A percentile compares a stretch with the other conserved stretches of the same genome.
Conservation (phyloP, 148 eudicot species). For the Amaranthus hypochondriacus region DNA sequence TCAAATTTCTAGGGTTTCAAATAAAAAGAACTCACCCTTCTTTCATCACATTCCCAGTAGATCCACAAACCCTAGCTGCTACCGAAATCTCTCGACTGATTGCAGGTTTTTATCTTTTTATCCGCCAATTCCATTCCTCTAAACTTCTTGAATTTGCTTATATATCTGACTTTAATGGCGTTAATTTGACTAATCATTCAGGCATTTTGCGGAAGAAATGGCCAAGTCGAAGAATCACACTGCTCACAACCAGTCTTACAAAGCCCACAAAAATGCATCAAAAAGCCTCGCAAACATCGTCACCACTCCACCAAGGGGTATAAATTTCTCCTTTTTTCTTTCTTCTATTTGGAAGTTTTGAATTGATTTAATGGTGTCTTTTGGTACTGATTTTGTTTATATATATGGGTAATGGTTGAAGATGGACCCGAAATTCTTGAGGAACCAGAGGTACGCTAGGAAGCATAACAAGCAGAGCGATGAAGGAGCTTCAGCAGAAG, state of each 20-base stretch:
- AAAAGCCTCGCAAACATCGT: slow-evolving; percentile 75
- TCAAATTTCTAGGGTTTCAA: slow-evolving; percentile 20
- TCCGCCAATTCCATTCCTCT: not conserved
- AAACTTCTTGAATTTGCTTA: not conserved
- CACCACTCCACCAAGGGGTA: slow-evolving; percentile 86
- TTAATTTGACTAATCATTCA: not conserved
- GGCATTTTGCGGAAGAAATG: slow-evolving; percentile 31
- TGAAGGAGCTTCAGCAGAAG: slow-evolving; percentile 44
- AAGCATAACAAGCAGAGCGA: slow-evolving; percentile 72
- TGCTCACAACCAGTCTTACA: slow-evolving; percentile 77
- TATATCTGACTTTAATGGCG: not conserved
- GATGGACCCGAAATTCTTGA: slow-evolving; percentile 93
- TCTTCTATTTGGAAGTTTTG: not conserved
- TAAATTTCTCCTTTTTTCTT: not conserved
- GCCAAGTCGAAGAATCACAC: slow-evolving; percentile 95
- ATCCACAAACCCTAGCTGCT: slow-evolving; percentile 19
- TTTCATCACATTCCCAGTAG: not conserved
- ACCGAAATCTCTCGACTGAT: not conserved
- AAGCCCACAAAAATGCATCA: slow-evolving; percentile 81
- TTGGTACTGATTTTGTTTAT: not conserved
- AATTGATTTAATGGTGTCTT: too few relatives aligned
- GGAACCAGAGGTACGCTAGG: slow-evolving; percentile 96
- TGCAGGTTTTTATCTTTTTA: slow-evolving; percentile 15
- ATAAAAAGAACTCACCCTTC: not conserved
- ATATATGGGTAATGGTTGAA: slow-evolving; percentile 11